Conservation (phyloP, 1,139 yeast species). For the Zygoascus sp. region DNA sequence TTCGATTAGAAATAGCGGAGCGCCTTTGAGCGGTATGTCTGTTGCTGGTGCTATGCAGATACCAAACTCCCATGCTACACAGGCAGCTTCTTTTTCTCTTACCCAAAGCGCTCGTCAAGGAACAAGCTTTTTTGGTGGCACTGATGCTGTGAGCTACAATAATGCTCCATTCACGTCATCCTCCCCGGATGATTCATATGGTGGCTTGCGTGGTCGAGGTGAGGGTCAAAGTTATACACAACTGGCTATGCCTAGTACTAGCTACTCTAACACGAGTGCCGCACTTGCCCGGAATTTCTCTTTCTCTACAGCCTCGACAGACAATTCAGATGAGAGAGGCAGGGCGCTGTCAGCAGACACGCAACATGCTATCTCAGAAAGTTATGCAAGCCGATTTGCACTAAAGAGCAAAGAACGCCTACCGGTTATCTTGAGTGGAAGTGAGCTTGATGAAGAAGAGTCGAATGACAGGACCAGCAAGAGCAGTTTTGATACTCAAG, state of each 20-base stretch:
- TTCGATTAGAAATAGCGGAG: not conserved
- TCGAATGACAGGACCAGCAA: not conserved
- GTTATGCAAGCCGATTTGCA: not conserved
- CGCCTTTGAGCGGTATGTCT: not conserved
- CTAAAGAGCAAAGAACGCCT: not conserved
- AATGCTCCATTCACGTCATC: not conserved
- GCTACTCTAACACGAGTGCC: not conserved
- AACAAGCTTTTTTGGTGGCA: not conserved
- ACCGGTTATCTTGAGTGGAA: not conserved
- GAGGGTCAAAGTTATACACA: constrained; percentile 19
- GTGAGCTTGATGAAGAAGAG: not conserved
- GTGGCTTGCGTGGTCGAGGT: constrained; percentile 14
- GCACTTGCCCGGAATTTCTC: not conserved
- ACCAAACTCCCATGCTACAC: not conserved
- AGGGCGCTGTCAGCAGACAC: not conserved
- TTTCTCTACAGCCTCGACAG: not conserved
- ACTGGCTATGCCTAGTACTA: constrained; percentile 16
- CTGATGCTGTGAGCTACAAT: not conserved
- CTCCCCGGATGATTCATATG: constrained; percentile 21
- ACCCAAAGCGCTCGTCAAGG: not conserved
- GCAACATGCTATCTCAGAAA: not conserved
- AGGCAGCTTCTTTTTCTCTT: not conserved
- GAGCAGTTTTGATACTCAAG: not conserved
- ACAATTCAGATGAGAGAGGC: constrained; percentile 19
- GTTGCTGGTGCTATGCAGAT: not conserved